These are phyloP conservation scores for Paraphaeosphaeria sporulosa DNA, from an alignment of 2,329 filamentous ascomycete species.

Conservation along the genomic window DNA sequence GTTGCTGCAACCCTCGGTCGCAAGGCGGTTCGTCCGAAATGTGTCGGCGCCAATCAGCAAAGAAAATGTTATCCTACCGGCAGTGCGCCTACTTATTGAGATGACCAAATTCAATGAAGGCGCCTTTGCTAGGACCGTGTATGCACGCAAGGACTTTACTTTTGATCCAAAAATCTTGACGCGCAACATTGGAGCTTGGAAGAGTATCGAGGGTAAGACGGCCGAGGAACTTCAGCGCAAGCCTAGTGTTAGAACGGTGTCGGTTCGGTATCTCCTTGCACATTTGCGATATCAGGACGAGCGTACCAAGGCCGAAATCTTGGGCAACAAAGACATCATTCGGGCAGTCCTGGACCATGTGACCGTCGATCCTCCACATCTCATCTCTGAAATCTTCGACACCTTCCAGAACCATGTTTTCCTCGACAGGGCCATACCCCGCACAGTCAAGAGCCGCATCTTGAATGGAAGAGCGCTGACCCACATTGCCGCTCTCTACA, in stretches of 20 bases:
- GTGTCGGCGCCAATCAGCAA: conserved; percentile 82
- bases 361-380: conserved; percentile 76
- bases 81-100: conserved; percentile 84
- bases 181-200: conserved; percentile 78
- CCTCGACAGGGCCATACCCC: conserved; percentile 75
- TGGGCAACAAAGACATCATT: conserved; percentile 76
- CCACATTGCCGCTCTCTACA: conserved; percentile 61
- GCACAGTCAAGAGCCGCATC: conserved; percentile 76
- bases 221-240: conserved; percentile 70
- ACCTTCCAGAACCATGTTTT: conserved; percentile 75
- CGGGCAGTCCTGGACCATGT: conserved; percentile 78
- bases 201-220: conserved; percentile 56
- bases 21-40: conserved; percentile 80
- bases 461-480: conserved; percentile 78
- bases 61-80: conserved; percentile 88
- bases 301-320: conserved; percentile 80
- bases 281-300: conserved; percentile 80
- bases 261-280: conserved; percentile 80
- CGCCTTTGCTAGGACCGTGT: conserved; percentile 76
- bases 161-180: conserved; percentile 75
- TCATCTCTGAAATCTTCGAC: conserved; percentile 78
- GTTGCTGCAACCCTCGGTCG: conserved; percentile 79
- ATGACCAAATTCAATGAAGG: conserved; percentile 88
- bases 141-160: conserved; percentile 78
- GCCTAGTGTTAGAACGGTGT: conserved; percentile 83